These are phyloP conservation scores for Trichoderma atroviride DNA, from an alignment of 2,329 filamentous ascomycete genomes.

Conservation along the genomic window DNA sequence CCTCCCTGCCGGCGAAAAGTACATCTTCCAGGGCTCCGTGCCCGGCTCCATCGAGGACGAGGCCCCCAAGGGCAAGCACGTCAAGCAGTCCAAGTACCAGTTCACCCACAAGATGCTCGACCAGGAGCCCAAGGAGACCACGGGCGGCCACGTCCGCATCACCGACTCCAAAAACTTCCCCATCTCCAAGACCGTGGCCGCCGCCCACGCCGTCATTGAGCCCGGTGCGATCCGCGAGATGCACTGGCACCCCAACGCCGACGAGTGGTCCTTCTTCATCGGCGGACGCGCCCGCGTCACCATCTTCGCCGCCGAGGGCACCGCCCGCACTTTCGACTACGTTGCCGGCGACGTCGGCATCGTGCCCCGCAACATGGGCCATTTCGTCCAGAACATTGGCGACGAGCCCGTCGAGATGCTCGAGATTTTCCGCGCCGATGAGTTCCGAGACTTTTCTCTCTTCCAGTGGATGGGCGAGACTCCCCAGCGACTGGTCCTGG, in stretches of 20 bases:
- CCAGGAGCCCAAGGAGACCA: constrained; percentile 66
- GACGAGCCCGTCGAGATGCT: constrained; percentile 75
- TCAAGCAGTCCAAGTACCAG: constrained; percentile 67
- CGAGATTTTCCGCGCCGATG: constrained; percentile 72
- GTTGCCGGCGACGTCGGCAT: constrained; percentile 74
- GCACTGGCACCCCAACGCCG: constrained; percentile 80
- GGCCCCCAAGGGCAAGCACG: constrained; percentile 60
- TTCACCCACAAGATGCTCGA: constrained; percentile 75
- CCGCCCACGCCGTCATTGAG: constrained; percentile 70
- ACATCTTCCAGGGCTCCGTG: constrained; percentile 73
- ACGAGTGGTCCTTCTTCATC: constrained; percentile 83
- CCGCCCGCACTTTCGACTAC: constrained; percentile 76
- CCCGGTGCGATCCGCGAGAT: constrained; percentile 76
- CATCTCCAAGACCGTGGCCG: constrained; percentile 71
- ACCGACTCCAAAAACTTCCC: constrained; percentile 76
- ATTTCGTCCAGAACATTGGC: constrained; percentile 83
- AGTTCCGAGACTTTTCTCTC: constrained; percentile 72
- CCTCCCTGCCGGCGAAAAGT: constrained; percentile 68
- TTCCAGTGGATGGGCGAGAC: constrained; percentile 78
- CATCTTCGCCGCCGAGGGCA: constrained; percentile 70
- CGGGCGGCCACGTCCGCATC: constrained; percentile 73
- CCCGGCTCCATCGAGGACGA: constrained; percentile 69
- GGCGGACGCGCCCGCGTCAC: constrained; percentile 71
- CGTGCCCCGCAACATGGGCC: constrained; percentile 75
- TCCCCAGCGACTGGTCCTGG: constrained; percentile 65